phyloP scores from a whole-genome alignment of 2,329 filamentous ascomycete genomes.

The Colletotrichum sp. region DNA sequence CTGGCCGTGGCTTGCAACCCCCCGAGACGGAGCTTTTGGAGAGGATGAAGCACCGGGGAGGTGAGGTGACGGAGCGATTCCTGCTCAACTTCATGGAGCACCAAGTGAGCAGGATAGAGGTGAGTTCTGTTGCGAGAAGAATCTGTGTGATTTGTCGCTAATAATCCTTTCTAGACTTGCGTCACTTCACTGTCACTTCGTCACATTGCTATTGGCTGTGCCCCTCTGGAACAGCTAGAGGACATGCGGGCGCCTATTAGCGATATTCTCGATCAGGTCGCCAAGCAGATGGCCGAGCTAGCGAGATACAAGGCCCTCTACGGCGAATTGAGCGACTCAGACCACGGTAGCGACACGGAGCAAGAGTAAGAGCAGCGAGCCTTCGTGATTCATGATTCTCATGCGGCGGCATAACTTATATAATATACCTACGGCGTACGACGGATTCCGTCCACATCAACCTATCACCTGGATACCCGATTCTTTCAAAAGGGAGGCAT shows the following conservation, averaged over 20 bases:
- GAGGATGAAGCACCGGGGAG: slow-evolving; percentile 67
- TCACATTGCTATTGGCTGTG: slow-evolving; percentile 77
- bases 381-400: slow-evolving; percentile 18
- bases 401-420: slow-evolving; percentile 15
- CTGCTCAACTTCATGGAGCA: slow-evolving; percentile 91
- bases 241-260: slow-evolving; percentile 81
- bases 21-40: slow-evolving; percentile 87
- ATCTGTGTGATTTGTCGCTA: not conserved
- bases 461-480: slow-evolving; percentile 19
- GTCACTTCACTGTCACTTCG: slow-evolving; percentile 80
- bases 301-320: slow-evolving; percentile 62
- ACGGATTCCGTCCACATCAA: slow-evolving; percentile 12
- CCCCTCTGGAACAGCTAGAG: slow-evolving; percentile 65
- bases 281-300: slow-evolving; percentile 67
- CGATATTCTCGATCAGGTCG: slow-evolving; percentile 69
- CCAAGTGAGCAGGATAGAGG: slow-evolving; percentile 95
- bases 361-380: slow-evolving; percentile 25
- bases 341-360: slow-evolving; percentile 38
- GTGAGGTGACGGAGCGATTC: slow-evolving; percentile 88
- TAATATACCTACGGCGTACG: slow-evolving; percentile 21
- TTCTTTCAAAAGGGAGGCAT: slow-evolving; percentile 4
- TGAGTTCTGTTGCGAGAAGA: slow-evolving; percentile 47
- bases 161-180: slow-evolving; percentile 67
- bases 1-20: slow-evolving; percentile 68
- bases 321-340: slow-evolving; percentile 45